phyloP scores from a whole-genome alignment of 345 rosid genomes.

The Pistacia atlantica region DNA sequence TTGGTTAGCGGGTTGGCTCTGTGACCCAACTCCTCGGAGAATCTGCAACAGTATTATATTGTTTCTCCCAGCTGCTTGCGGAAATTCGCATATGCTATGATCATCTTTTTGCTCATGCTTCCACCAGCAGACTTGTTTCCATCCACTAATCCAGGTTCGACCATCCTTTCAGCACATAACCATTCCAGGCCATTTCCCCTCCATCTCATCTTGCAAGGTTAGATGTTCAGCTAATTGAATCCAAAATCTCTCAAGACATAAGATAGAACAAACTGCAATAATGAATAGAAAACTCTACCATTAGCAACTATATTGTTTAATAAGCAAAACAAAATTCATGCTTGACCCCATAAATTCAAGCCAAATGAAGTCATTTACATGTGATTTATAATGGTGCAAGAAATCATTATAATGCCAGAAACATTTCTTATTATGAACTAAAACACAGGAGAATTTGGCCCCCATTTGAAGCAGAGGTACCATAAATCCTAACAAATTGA shows the following conservation, averaged over 20 bases:
- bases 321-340: background rate
- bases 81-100: constrained; percentile 18
- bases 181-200: constrained; percentile 13
- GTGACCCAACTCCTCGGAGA: background rate
- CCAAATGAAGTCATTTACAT: background rate
- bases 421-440: too few species aligned
- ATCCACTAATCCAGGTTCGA: constrained; percentile 15
- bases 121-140: constrained; percentile 5
- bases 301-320: background rate
- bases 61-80: background rate
- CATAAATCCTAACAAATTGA: background rate
- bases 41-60: constrained; percentile 16
- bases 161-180: constrained; percentile 12
- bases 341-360: background rate
- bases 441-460: too few species aligned
- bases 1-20: background rate
- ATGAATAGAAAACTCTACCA: background rate
- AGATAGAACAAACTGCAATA: constrained; percentile 11
- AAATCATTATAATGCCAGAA: background rate
- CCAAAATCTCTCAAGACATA: background rate
- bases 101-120: background rate
- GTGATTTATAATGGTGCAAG: background rate
- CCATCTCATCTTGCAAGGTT: constrained; percentile 2
- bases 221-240: background rate
- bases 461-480: too few species aligned